Percentiles rank a stretch among this genome's conserved stretches.
Evolutionary conservation across 768 basidiomycete genomes (phyloP).

Genomic region (Amanita exitialis): DNA sequence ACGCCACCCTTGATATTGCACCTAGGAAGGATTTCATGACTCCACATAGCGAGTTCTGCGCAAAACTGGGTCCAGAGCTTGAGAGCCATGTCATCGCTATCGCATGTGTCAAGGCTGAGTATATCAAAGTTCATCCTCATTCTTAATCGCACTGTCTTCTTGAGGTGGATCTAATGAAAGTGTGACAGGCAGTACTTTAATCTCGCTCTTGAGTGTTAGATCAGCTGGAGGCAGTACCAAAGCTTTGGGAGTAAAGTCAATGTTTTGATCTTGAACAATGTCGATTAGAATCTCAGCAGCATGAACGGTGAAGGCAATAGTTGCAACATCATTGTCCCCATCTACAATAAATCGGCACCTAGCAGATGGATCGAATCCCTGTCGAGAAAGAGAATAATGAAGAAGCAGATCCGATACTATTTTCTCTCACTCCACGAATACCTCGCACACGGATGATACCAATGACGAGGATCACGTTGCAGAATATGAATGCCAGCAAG

Average conservation of each 20-base stretch:
- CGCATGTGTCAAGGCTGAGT: background rate
- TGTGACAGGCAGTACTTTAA: background rate
- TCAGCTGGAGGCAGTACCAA: conserved; percentile 2
- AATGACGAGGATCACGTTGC: conserved; percentile 4
- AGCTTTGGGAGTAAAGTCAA: conserved; percentile 29
- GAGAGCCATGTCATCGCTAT: conserved; percentile 22
- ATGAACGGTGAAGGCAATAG: conserved; percentile 27
- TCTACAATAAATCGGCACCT: conserved; percentile 32
- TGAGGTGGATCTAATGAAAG: conserved; percentile 19
- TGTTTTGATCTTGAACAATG: conserved; percentile 35
- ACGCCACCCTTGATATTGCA: conserved; percentile 20
- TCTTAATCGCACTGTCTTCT: conserved; percentile 18
- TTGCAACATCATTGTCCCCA: conserved; percentile 27
- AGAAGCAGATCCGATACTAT: conserved; percentile 11
- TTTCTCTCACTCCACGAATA: conserved; percentile 8
- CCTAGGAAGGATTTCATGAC: conserved; percentile 49
- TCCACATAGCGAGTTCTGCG: conserved; percentile 42
- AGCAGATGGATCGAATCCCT: conserved; percentile 20
- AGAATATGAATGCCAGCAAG: too few species aligned
- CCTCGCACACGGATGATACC: background rate
- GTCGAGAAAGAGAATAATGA: conserved; percentile 46
- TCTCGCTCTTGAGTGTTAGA: conserved; percentile 9
- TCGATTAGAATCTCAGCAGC: conserved; percentile 34
- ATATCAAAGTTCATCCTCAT: conserved; percentile 33
- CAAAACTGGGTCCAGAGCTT: conserved; percentile 52